A percentile compares a stretch with the other conserved stretches of the same genome.
phyloP scores from a whole-genome alignment of 139 green algal genomes.

The Coccomyxa sp. region DNA sequence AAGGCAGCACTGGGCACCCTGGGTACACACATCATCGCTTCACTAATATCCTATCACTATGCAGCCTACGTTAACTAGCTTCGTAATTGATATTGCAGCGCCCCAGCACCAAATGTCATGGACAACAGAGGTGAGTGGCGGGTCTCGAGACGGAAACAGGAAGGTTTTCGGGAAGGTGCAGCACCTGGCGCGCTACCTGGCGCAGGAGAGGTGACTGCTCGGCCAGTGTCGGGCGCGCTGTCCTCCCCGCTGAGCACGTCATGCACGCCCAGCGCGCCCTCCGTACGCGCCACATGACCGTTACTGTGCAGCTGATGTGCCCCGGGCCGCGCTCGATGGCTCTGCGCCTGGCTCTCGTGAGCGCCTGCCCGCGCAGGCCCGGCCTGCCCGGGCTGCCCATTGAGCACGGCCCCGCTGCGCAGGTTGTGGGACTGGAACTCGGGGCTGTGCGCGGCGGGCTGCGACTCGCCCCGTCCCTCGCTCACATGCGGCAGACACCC shows the following conservation, averaged over 20 bases:
- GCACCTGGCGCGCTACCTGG: background rate
- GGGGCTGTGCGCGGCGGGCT: background rate
- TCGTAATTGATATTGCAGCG: background rate
- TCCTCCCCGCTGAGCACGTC: background rate
- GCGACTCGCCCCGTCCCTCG: background rate
- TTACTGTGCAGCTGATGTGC: too few species aligned
- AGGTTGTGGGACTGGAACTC: too few species aligned
- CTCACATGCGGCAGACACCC: background rate
- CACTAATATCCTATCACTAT: background rate
- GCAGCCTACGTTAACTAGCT: too few species aligned
- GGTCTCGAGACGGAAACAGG: background rate
- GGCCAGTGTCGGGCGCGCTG: conserved; percentile 1
- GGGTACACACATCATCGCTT: background rate
- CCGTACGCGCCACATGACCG: too few species aligned
- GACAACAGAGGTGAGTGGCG: background rate
- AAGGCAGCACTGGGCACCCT: background rate
- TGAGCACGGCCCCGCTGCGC: too few species aligned
- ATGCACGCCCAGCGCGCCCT: background rate
- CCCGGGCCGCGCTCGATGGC: too few species aligned
- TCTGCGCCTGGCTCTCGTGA: too few species aligned
- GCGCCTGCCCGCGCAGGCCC: too few species aligned
- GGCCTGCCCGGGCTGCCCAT: too few species aligned
- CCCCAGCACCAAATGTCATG: background rate
- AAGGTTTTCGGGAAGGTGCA: background rate
- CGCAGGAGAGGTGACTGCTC: background rate